Evolutionary conservation across 805 yeast genomes (phyloP), one percentile per base, ranked within the genome.

Genomic region (Monosporozyma solicola): DNA sequence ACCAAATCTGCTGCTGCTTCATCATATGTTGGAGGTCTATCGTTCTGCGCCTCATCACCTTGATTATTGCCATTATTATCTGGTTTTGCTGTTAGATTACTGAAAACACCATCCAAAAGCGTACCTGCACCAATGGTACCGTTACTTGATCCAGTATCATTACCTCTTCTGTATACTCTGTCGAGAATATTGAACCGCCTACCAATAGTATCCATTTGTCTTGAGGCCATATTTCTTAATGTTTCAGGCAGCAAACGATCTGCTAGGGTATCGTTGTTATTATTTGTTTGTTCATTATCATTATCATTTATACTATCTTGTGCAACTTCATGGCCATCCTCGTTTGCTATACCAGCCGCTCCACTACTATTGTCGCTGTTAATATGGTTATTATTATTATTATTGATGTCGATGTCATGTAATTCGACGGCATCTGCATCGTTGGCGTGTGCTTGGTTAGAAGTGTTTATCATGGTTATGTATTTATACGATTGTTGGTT

Each of bases 1-100:
- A 95, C 82, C 15, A 94, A 80, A 66, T 94, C 99, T 3, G 89
- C 85, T 0, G 96, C 88, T 0, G 96, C 98, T 65, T 91, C 98
- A 53, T 88, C 97, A 70, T 94, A 94, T 0, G 95, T 76, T 3
- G 98, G 98, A 22, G 87, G 84, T 33, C 73, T 73, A 55, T 85
- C 91, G 10, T 73, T 68, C n/a, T 67, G 69, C 5, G 54, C 55
- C 4, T 71, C 67, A 7, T 66, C 67, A 8, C 55, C 58, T 9
- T 47, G 50, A n/a, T 54, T 54, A 63, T 64, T 55, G 15, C 47
- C 53, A 29, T 33, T 51, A 0, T 77, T 65, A 48, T 84, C 92
- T 5, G 97, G 97, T 63, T 91, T 92, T 2, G 98, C 98, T 61
- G 87, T 80, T 60, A 94, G 68, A 68, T 94, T 94, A 50, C 94